phyloP scores from a whole-genome alignment of 2,329 filamentous ascomycete genomes.

The Beauveria australis region DNA sequence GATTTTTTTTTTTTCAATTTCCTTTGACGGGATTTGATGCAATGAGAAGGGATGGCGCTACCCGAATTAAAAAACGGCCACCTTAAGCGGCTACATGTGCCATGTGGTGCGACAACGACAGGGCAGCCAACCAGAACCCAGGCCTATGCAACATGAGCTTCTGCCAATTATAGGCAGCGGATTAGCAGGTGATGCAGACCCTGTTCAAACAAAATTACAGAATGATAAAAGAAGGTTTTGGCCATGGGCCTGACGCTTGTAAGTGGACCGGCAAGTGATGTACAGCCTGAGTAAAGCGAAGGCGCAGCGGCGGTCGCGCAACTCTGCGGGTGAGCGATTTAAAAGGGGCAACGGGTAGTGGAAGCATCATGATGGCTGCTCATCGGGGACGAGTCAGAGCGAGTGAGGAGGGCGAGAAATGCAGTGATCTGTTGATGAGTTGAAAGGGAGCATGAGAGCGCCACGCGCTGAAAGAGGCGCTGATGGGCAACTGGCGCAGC shows the following conservation, averaged over 20 bases:
- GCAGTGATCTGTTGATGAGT: constrained; percentile 20
- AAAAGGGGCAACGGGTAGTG: neutral
- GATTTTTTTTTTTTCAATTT: too few species aligned
- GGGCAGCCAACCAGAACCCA: neutral
- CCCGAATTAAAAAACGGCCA: too few species aligned
- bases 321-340: neutral
- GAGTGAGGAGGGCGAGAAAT: neutral
- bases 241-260: neutral
- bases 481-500: neutral
- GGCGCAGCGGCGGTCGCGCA: too few species aligned
- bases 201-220: neutral
- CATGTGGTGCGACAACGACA: neutral
- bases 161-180: neutral
- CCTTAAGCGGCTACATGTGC: neutral
- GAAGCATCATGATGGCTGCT: neutral
- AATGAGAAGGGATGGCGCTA: neutral
- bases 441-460: neutral
- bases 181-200: neutral
- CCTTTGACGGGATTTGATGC: too few species aligned
- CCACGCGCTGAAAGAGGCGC: neutral
- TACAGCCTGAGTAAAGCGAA: too few species aligned
- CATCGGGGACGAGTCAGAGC: neutral
- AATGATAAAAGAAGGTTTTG: neutral
- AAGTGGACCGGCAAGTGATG: too few species aligned
- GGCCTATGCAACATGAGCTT: neutral